Evolutionary conservation across 768 basidiomycete species (phyloP).

Genomic region (Lactarius quietus): DNA sequence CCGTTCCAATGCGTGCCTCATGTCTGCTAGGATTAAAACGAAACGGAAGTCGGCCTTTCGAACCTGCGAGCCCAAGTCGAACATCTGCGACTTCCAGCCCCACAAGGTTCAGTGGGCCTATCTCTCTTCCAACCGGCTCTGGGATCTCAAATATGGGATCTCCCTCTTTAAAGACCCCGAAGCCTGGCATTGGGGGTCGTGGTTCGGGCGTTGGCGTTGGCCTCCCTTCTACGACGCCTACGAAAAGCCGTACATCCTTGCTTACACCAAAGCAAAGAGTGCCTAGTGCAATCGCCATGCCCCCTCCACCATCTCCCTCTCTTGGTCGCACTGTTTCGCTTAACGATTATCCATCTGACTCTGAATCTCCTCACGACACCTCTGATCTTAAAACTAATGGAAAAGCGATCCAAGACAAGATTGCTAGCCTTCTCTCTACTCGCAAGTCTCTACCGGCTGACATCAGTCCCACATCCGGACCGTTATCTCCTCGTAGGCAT

Average conservation of each 20-base stretch:
- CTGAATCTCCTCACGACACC: conserved; percentile 17
- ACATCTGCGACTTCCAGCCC: conserved; percentile 26
- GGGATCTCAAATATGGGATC: conserved; percentile 36
- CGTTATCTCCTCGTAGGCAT: conserved; percentile 6
- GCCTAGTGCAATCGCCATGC: conserved; percentile 77
- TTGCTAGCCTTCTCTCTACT: conserved; percentile 40
- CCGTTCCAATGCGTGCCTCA: conserved; percentile 52
- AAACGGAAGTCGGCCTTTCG: conserved; percentile 23
- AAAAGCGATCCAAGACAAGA: conserved; percentile 47
- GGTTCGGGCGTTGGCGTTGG: conserved; percentile 37
- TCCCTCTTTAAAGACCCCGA: conserved; percentile 63
- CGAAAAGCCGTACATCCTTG: conserved; percentile 36
- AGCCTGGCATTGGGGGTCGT: conserved; percentile 41
- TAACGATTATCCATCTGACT: conserved; percentile 32
- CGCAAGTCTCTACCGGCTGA: conserved; percentile 29
- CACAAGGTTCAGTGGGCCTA: conserved; percentile 24
- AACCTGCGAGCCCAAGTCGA: conserved; percentile 25
- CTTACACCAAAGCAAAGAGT: conserved; percentile 61
- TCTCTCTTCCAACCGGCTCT: conserved; percentile 6
- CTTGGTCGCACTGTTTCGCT: conserved; percentile 39
- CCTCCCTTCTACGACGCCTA: conserved; percentile 41
- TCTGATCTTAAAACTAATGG: conserved; percentile 34
- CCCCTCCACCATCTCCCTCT: conserved; percentile 67
- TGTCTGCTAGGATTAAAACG: conserved; percentile 37
- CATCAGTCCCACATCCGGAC: conserved; percentile 21